Evolutionary conservation across 805 yeast genomes (phyloP), one percentile per base, ranked within the genome.

Genomic region (Dipodascus geniculatus): DNA sequence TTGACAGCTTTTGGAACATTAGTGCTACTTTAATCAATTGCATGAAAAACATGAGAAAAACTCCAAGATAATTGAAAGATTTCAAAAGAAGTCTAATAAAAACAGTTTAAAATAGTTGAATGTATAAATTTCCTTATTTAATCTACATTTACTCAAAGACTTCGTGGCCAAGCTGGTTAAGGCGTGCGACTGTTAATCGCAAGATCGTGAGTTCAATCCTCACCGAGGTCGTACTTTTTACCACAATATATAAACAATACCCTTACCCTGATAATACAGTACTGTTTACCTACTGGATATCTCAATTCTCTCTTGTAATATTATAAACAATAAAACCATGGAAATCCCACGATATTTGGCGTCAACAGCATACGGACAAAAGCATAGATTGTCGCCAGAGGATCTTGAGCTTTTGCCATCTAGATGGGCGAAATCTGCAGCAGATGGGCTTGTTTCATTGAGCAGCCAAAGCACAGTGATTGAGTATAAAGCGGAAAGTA

Each of bases 151-250:
- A 28, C 6, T 6, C 11, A 6, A 42, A 16, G 77, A 73, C 76
- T 73, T 68, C 76, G 71, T 74, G 78, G 78, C 79, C 79, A 75
- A 75, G 79, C 70, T 75, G 78, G 78, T 70, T 74, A 74, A 75
- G 79, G 79, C 79, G 77, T 74, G 78, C 79, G 79, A 75, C 79
- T 75, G 79, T 75, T 75, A 76, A 76, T 76, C 80, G 79, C 79
- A 76, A 76, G 80, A 76, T 73, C 80, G 79, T 66, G 78, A 75
- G 79, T 75, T 75, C 79, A 70, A 75, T 68, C 79, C 79, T 75
- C 78, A 66, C 79, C 73, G 76, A 65, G 79, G 78, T 75, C 79
- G 79, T 22, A 57, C 51, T 50, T 57, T 63, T 28, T 28, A 28
- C 6, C 6, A 28, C 33, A 28, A 28, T 28, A 28, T 6, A 28